These are phyloP conservation scores for Garcia nutans DNA, from an alignment of 345 rosid species.

Conservation along the genomic window DNA sequence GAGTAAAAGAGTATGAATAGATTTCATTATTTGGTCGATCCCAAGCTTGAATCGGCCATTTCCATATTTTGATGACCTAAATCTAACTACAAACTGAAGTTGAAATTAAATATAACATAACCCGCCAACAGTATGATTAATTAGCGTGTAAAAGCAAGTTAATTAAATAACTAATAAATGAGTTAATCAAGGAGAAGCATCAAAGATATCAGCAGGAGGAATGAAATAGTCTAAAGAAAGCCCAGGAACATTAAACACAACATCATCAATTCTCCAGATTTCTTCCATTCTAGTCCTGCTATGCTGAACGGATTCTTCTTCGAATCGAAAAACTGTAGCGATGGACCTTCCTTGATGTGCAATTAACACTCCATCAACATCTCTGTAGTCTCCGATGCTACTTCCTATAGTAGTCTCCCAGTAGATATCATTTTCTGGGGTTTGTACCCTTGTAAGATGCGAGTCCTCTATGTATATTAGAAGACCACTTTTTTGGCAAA, in stretches of 20 bases:
- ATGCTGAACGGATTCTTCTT: slow-evolving; percentile 66
- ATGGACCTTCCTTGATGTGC: slow-evolving; percentile 88
- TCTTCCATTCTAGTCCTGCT: slow-evolving; percentile 90
- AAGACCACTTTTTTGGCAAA: slow-evolving; percentile 87
- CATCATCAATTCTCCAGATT: slow-evolving; percentile 87
- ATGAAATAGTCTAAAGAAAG: slow-evolving; percentile 83
- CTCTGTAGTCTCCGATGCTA: slow-evolving; percentile 78
- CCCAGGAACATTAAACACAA: slow-evolving; percentile 83
- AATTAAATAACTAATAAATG: no score
- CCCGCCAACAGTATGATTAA: not conserved
- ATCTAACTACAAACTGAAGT: no score
- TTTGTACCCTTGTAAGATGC: slow-evolving; percentile 70
- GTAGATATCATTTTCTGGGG: slow-evolving; percentile 61
- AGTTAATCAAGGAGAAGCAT: slow-evolving; percentile 30
- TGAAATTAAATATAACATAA: no score
- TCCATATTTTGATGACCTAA: no score
- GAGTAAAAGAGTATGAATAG: no score
- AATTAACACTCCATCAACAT: slow-evolving; percentile 72
- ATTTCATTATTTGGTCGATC: no score
- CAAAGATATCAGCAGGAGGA: slow-evolving; percentile 85
- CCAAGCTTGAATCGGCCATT: no score
- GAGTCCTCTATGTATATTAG: slow-evolving; percentile 85
- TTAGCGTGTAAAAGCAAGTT: not conserved
- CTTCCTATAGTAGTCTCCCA: slow-evolving; percentile 97
- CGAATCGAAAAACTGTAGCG: slow-evolving; percentile 84